Percentiles rank a stretch among this genome's conserved stretches.
These are phyloP conservation scores for Aspergillus asperescens DNA, from an alignment of 495 filamentous ascomycete species.

Conservation along the genomic window DNA sequence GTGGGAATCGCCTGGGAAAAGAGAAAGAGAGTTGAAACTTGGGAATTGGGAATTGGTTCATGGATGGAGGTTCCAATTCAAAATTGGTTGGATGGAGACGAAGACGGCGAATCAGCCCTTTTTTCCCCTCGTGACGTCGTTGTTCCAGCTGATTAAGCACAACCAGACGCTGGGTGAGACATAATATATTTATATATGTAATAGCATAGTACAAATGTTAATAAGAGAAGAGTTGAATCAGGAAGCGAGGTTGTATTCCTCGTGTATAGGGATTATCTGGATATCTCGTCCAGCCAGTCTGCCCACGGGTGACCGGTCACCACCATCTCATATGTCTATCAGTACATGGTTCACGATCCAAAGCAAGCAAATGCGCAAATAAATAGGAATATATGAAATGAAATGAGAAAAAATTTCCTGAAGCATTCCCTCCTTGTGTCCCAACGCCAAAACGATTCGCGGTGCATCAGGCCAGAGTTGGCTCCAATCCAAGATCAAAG, in stretches of 20 bases:
- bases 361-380: slow-evolving; percentile 31
- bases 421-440: slow-evolving; percentile 20
- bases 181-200: not conserved
- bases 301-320: slow-evolving; percentile 10
- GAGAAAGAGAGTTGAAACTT: not conserved
- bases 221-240: too few species aligned
- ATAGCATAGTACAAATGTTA: not conserved
- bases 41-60: not conserved
- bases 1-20: not conserved
- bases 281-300: slow-evolving; percentile 10
- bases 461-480: slow-evolving; percentile 19
- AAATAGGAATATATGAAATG: slow-evolving; percentile 20
- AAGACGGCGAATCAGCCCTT: slow-evolving; percentile 6
- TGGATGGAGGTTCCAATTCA: not conserved
- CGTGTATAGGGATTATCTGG: slow-evolving; percentile 8
- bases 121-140: slow-evolving; percentile 42
- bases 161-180: not conserved
- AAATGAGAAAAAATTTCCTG: slow-evolving; percentile 16
- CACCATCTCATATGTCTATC: slow-evolving; percentile 13
- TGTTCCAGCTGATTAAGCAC: slow-evolving; percentile 17
- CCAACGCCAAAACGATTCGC: slow-evolving; percentile 34
- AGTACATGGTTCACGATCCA: slow-evolving; percentile 22
- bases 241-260: not conserved
- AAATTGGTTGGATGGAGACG: not conserved
- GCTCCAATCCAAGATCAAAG: slow-evolving; percentile 19